A percentile compares a stretch with the other conserved stretches of the same genome.
Evolutionary conservation across 2,329 filamentous ascomycete species (phyloP).

Genomic region (Colletotrichum lini): DNA sequence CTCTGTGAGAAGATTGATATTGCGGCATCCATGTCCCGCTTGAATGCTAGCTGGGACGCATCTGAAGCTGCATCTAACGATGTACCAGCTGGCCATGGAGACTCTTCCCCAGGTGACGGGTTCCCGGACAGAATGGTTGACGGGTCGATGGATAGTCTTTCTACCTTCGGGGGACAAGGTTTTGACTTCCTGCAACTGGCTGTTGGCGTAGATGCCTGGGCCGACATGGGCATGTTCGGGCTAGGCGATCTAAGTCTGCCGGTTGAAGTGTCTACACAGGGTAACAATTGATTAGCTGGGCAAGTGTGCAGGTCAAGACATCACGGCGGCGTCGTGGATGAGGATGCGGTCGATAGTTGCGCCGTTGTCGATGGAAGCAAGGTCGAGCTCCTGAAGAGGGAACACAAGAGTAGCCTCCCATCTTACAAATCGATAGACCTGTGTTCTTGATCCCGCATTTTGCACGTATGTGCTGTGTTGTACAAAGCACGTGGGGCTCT

Average conservation of each 20-base stretch:
- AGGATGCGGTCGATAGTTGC: background rate
- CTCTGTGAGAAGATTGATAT: slow-evolving; percentile 1
- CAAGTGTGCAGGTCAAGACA: no score
- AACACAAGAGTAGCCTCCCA: background rate
- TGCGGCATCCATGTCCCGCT: background rate
- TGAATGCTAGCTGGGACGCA: no score
- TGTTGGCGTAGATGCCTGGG: slow-evolving; percentile 8
- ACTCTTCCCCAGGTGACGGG: background rate
- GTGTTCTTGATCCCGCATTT: background rate
- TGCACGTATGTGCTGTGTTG: no score
- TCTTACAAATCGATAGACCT: background rate
- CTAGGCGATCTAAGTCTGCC: background rate
- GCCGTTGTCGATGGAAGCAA: no score
- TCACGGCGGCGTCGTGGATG: no score
- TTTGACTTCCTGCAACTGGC: slow-evolving; percentile 10
- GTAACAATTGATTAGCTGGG: no score
- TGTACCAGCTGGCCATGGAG: background rate
- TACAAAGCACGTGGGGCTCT: no score
- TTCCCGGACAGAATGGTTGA: background rate
- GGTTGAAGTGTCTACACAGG: background rate
- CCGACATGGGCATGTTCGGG: slow-evolving; percentile 1
- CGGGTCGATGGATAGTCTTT: background rate
- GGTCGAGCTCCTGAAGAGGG: no score
- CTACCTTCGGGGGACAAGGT: background rate
- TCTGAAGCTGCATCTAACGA: background rate